Conservation (phyloP, 1,139 yeast genomes). For the Candida glucosophila region DNA sequence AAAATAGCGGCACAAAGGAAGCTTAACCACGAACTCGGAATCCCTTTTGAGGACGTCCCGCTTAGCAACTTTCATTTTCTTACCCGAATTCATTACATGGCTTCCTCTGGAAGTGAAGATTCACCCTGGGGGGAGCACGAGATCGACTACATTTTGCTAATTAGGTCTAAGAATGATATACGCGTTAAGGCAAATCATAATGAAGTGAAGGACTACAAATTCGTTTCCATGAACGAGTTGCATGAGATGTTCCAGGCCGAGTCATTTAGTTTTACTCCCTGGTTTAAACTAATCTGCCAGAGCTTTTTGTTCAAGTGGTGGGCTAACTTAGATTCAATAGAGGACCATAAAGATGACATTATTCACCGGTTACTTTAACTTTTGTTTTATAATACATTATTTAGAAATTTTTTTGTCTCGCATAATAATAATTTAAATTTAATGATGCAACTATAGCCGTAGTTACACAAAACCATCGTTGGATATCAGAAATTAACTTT, state of each 20-base stretch:
- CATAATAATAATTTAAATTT: too few relatives aligned
- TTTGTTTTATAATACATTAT: too few relatives aligned
- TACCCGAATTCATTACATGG: slow-evolving; percentile 91
- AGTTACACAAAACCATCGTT: too few relatives aligned
- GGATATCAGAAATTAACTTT: too few relatives aligned
- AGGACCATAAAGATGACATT: slow-evolving; percentile 33
- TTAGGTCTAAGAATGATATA: slow-evolving; percentile 50
- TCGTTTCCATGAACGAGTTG: slow-evolving; percentile 62
- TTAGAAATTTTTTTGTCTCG: too few relatives aligned
- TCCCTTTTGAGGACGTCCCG: slow-evolving; percentile 53
- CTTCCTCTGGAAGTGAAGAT: slow-evolving; percentile 57
- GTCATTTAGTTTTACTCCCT: slow-evolving; percentile 74
- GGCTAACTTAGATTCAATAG: slow-evolving; percentile 57
- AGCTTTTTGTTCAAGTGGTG: slow-evolving; percentile 92
- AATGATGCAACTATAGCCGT: too few relatives aligned
- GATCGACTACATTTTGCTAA: slow-evolving; percentile 85
- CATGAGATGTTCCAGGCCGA: slow-evolving; percentile 67
- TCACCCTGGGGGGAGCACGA: slow-evolving; percentile 98
- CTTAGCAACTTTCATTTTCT: slow-evolving; percentile 65
- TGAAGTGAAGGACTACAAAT: slow-evolving; percentile 77
- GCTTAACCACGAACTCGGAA: slow-evolving; percentile 88
- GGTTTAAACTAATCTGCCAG: slow-evolving; percentile 95
- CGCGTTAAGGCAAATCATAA: slow-evolving; percentile 51
- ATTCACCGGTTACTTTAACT: slow-evolving; percentile 32
- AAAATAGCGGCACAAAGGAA: slow-evolving; percentile 88